phyloP scores from a whole-genome alignment of 176 grass and related monocot species.

The Ananas comosus region DNA sequence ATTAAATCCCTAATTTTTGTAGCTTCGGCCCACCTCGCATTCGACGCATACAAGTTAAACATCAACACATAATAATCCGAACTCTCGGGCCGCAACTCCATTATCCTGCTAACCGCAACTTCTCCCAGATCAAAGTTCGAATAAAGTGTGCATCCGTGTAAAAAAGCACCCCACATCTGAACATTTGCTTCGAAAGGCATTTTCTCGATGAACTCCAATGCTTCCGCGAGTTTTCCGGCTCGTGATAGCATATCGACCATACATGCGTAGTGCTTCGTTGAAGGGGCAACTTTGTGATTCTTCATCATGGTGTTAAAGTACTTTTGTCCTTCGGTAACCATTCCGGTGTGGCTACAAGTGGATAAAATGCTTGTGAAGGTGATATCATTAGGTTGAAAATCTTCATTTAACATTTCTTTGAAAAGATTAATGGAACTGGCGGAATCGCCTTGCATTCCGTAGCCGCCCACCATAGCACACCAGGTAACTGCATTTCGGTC shows the following conservation, averaged over 20 bases:
- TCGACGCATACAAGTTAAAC: conserved; percentile 54
- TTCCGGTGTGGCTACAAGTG: conserved; percentile 56
- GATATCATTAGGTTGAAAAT: conserved; percentile 47
- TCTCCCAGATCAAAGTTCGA: conserved; percentile 60
- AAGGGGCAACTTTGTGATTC: conserved; percentile 46
- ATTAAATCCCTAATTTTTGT: conserved; percentile 38
- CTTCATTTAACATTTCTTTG: conserved; percentile 46
- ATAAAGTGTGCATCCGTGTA: conserved; percentile 61
- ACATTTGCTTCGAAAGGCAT: conserved; percentile 42
- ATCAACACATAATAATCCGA: conserved; percentile 55
- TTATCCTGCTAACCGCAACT: conserved; percentile 42
- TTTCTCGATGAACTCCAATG: conserved; percentile 49
- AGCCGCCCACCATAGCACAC: conserved; percentile 62
- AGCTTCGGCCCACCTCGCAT: conserved; percentile 52
- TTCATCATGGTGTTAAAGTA: conserved; percentile 47
- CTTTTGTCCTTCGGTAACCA: conserved; percentile 39
- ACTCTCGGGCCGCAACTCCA: conserved; percentile 35
- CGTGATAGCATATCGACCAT: conserved; percentile 66
- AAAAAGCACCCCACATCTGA: conserved; percentile 58
- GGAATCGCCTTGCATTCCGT: conserved; percentile 64
- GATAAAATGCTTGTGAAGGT: conserved; percentile 62
- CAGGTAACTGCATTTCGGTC: conserved; percentile 51
- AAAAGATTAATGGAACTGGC: conserved; percentile 45
- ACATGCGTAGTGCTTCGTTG: conserved; percentile 61
- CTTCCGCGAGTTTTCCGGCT: conserved; percentile 48